Conservation (phyloP, 2,329 filamentous ascomycete species). For the Aspergillus persii region DNA sequence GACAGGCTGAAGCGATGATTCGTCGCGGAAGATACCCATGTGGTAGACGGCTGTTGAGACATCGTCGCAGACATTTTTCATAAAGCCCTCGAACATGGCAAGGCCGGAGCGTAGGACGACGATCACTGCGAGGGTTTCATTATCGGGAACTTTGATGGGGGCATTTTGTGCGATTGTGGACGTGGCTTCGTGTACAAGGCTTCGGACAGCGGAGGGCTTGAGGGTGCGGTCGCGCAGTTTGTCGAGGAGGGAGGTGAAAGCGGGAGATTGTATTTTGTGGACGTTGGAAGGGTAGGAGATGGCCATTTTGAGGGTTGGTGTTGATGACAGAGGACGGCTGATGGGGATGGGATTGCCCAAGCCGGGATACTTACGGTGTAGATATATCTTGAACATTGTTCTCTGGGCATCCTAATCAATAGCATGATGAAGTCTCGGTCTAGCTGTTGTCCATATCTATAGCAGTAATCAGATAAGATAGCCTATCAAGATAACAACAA, state of each 20-base stretch:
- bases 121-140: constrained; percentile 30
- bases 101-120: constrained; percentile 35
- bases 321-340: background rate
- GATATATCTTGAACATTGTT: background rate
- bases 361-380: background rate
- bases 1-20: constrained; percentile 24
- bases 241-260: constrained; percentile 11
- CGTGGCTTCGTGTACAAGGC: constrained; percentile 21
- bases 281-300: constrained; percentile 13
- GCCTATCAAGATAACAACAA: background rate
- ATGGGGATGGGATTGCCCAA: background rate
- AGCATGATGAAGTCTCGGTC: too few relatives aligned
- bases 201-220: constrained; percentile 18
- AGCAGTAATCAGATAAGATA: background rate
- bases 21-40: constrained; percentile 29
- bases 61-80: constrained; percentile 22
- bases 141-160: constrained; percentile 8
- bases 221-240: constrained; percentile 12
- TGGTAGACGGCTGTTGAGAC: constrained; percentile 28
- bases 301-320: constrained; percentile 1
- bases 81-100: constrained; percentile 39
- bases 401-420: too few relatives aligned
- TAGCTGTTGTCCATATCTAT: too few relatives aligned
- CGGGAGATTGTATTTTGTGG: constrained; percentile 11
- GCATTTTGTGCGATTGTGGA: constrained; percentile 21